Evolutionary conservation across 2,329 filamentous ascomycete species (phyloP), one percentile per base, ranked within the genome.

Genomic region (Colletotrichum neosansevieriae): DNA sequence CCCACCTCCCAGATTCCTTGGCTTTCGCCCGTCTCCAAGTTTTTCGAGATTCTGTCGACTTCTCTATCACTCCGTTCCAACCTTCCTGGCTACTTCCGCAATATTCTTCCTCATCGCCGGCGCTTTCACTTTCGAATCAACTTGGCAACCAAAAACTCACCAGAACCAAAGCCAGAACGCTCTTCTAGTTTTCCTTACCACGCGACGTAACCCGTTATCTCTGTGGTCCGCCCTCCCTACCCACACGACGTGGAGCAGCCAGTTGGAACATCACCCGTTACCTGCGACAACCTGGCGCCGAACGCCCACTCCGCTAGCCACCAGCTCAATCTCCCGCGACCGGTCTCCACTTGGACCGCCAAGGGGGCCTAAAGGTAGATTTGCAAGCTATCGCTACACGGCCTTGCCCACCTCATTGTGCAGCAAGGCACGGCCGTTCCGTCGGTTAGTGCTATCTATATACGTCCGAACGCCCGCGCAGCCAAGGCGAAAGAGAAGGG

Each of bases 261-360:
- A 65, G 47, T 60, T 58, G 61, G 61, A 57, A 56, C 61, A 49
- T 65, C 61, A 53, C 40, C 61, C 56, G 61, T 40, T 47, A 57
- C 58, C 50, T 60, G 65, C 65, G 54, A 68, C 61, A 60, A 56
- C 61, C 65, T 68, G 40, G 61, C 61, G 59, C 58, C 24, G 29
- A 49, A 65, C 54, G 42, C 42, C 65, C 54, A 68, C 54, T 59
- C 24, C 61, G 53, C 65, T 68, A 68, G 65, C 29, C 54, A 68
- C 61, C 54, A 65, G 54, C 61, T 68, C 65, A 59, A 68, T 68
- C 65, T 68, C 65, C 65, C 54, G 65, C 65, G 17, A 59, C 61
- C 15, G 32, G n/a, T 51, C 65, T 58, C 65, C 65, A 68, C 65
- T 65, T 56, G 61, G 45, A 53, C 61, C 38, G 53, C 38, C 54